These are phyloP conservation scores for Russula brevipes DNA, from an alignment of 768 basidiomycete genomes.

Conservation along the genomic window DNA sequence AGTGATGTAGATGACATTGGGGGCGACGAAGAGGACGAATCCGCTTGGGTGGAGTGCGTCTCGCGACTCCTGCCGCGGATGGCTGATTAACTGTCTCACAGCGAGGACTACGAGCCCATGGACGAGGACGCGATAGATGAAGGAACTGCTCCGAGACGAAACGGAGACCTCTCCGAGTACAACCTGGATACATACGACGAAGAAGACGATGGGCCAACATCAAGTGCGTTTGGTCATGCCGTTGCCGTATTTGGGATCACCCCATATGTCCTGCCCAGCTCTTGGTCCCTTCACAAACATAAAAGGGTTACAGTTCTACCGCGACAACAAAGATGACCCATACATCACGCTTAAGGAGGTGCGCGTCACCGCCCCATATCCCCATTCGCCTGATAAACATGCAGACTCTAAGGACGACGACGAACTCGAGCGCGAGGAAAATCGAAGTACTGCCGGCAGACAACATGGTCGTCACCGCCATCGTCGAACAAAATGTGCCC, in stretches of 20 bases:
- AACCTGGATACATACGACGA: conserved; percentile 86
- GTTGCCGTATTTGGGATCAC: conserved; percentile 7
- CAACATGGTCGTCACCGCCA: conserved; percentile 87
- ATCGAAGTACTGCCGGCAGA: conserved; percentile 86
- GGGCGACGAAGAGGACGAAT: conserved; percentile 43
- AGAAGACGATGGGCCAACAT: conserved; percentile 50
- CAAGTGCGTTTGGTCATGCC: conserved; percentile 28
- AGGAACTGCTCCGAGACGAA: conserved; percentile 30
- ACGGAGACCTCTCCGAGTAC: conserved; percentile 71
- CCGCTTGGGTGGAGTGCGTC: conserved; percentile 87
- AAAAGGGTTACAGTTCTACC: conserved; percentile 89
- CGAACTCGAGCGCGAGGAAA: conserved; percentile 82
- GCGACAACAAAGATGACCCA: conserved; percentile 89
- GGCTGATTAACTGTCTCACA: conserved; percentile 34
- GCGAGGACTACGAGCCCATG: conserved; percentile 57
- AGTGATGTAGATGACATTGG: conserved; percentile 57
- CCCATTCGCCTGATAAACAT: conserved; percentile 6
- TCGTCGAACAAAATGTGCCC: conserved; percentile 95
- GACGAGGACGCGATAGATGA: conserved; percentile 43
- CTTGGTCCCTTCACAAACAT: conserved; percentile 89
- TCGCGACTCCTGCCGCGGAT: conserved; percentile 15
- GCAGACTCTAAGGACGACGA: conserved; percentile 49
- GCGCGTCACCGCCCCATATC: conserved; percentile 28
- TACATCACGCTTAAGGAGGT: conserved; percentile 96
- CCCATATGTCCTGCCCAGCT: conserved; percentile 36